A percentile compares a stretch with the other conserved stretches of the same genome.
phyloP scores from a whole-genome alignment of 805 yeast species.

The Kluyveromyces aestuarii region DNA sequence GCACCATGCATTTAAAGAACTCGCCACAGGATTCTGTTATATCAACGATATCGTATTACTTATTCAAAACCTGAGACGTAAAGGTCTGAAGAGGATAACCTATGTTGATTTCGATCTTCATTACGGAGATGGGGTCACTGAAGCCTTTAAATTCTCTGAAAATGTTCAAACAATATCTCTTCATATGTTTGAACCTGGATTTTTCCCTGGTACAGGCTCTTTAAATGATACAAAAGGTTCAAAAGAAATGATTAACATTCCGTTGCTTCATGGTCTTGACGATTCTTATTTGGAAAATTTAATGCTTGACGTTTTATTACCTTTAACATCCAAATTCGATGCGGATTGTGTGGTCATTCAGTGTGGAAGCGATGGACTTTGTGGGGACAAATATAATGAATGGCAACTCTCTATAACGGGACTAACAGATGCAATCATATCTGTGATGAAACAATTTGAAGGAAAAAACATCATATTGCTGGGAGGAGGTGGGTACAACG shows the following conservation, averaged over 20 bases:
- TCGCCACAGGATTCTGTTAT: constrained; percentile 66
- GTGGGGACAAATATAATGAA: constrained; percentile 52
- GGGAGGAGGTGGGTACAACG: constrained; percentile 77
- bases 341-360: constrained; percentile 55
- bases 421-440: constrained; percentile 29
- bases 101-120: constrained; percentile 70
- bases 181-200: constrained; percentile 57
- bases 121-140: constrained; percentile 75
- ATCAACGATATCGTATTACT: constrained; percentile 58
- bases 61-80: constrained; percentile 41
- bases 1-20: constrained; percentile 50
- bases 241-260: constrained; percentile 41
- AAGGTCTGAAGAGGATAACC: constrained; percentile 36
- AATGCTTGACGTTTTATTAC: constrained; percentile 34
- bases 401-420: constrained; percentile 62
- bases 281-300: constrained; percentile 36
- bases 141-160: constrained; percentile 47
- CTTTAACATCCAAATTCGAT: constrained; percentile 29
- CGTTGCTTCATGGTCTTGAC: constrained; percentile 46
- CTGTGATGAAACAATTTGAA: constrained; percentile 19
- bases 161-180: constrained; percentile 53
- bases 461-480: constrained; percentile 29
- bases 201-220: constrained; percentile 65
- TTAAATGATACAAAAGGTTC: constrained; percentile 31
- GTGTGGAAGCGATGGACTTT: constrained; percentile 68